Evolutionary conservation across 2,329 filamentous ascomycete genomes (phyloP).

Genomic region (Cladorrhinum sp.): DNA sequence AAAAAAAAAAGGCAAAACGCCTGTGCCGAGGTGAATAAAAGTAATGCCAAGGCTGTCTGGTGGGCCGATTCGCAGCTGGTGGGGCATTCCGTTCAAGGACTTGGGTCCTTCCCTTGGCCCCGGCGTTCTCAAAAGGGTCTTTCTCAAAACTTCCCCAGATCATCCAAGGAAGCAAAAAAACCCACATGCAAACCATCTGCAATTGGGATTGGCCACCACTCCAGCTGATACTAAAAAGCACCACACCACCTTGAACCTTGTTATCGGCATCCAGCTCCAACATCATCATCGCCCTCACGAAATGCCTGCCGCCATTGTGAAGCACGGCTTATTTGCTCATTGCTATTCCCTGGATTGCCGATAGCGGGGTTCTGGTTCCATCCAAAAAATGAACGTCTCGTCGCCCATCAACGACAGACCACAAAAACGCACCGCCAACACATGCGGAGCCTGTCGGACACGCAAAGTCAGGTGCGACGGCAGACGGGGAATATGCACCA

Average conservation of each 20-base stretch:
- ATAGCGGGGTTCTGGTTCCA: background rate
- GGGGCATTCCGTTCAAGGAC: background rate
- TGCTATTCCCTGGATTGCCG: slow-evolving; percentile 1
- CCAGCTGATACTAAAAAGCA: no score
- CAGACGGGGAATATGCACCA: slow-evolving; percentile 51
- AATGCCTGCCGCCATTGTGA: slow-evolving; percentile 15
- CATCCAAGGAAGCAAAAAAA: background rate
- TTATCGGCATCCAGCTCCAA: no score
- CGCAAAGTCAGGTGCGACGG: slow-evolving; percentile 60
- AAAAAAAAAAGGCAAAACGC: background rate
- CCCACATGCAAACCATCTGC: background rate
- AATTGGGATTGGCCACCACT: background rate
- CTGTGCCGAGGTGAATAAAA: background rate
- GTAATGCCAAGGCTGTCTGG: background rate
- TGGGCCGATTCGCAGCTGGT: background rate
- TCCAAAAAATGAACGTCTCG: slow-evolving; percentile 21
- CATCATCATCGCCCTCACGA: slow-evolving; percentile 4
- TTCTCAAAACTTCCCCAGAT: background rate
- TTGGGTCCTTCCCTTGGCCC: background rate
- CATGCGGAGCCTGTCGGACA: slow-evolving; percentile 53
- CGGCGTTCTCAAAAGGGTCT: background rate
- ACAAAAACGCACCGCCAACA: slow-evolving; percentile 32
- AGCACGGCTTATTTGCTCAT: slow-evolving; percentile 8
- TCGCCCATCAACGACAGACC: slow-evolving; percentile 21
- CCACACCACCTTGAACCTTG: background rate